phyloP scores from a whole-genome alignment of 805 yeast species.

The Wickerhamiella vanderwaltii region DNA sequence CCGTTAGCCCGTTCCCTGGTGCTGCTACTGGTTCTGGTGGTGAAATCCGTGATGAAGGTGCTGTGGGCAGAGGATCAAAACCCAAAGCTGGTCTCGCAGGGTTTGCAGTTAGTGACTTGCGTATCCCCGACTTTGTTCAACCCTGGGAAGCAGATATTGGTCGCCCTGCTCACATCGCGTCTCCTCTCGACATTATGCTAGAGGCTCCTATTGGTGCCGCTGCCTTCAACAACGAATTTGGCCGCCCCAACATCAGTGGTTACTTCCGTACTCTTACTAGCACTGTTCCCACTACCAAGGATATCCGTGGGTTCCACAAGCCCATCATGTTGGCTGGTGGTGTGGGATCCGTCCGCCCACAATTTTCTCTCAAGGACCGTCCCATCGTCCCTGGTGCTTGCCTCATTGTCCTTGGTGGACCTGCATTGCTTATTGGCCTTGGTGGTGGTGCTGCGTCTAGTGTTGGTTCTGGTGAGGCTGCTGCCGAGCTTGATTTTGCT shows the following conservation, averaged over 20 bases:
- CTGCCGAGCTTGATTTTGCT: constrained; percentile 93
- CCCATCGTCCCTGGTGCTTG: constrained; percentile 86
- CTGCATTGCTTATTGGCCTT: constrained; percentile 91
- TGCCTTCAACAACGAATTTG: constrained; percentile 96
- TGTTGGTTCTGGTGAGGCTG: constrained; percentile 77
- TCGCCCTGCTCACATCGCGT: constrained; percentile 84
- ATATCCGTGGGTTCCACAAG: constrained; percentile 91
- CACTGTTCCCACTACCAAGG: constrained; percentile 55
- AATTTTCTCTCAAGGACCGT: constrained; percentile 73
- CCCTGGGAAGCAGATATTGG: constrained; percentile 95
- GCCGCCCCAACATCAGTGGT: constrained; percentile 94
- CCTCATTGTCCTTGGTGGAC: constrained; percentile 92
- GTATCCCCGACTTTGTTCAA: constrained; percentile 72
- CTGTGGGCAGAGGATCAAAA: constrained; percentile 96
- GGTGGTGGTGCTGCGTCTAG: constrained; percentile 99
- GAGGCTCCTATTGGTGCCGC: constrained; percentile 98
- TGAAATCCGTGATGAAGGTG: constrained; percentile 99
- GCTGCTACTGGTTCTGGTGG: constrained; percentile 99
- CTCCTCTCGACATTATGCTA: constrained; percentile 85
- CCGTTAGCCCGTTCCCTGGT: constrained; percentile 98
- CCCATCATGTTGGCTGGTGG: constrained; percentile 99
- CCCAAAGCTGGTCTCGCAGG: constrained; percentile 95
- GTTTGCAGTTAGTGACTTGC: constrained; percentile 78
- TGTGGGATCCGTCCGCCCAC: constrained; percentile 92
- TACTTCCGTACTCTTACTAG: constrained; percentile 93